Base-by-base conservation (phyloP, 176 grass and related monocot genomes). In the Phyllostachys edulis region DNA sequence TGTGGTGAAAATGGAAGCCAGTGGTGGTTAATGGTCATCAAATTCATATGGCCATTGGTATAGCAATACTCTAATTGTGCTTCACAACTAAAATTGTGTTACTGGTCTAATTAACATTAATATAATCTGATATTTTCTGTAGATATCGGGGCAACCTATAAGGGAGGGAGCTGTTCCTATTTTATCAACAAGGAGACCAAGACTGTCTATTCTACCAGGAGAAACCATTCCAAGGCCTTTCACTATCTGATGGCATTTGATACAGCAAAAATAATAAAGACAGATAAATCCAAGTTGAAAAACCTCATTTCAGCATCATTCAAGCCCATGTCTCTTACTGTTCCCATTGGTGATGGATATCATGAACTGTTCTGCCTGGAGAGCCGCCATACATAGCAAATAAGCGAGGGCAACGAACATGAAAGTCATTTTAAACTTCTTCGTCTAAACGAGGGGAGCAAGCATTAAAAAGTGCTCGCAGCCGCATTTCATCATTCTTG, bases 161-260 rank as follows among this genome's bases (percentile, higher is more conserved):
- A 63, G 41, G 12, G 54, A 77, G 57, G 62, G 41, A 72, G 49
- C 54, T 80, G 50, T 2, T 78, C 67, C 13, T 61, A 73, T 38
- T 65, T 47, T 5, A 39, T 47, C 52, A 63, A 39, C 47, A 88
- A 66, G 6, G 29, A 67, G 32, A 66, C 12, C 9, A 59, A 79
- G 62, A 69, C 32, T 74, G n/a, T 18, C 4, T 38, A 24, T 49
- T 92, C 71, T 42, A 77, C 14, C 9, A 79, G 47, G 17, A 80
- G 11, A 84, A 80, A 52, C 21, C 46, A 56, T 82, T 86, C 59
- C 15, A 80, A 81, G 63, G 77, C 18, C 45, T 89, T 74, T 49
- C 55, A 49, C 63, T 62, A 51, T 88, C 71, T 50, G 62, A 97
- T 90, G 84, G 90, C 82, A 93, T 88, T 84, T 88, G 16, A 84